A percentile compares a stretch with the other conserved stretches of the same genome.
Conservation (phyloP, 202 grass and related monocot genomes). For the Schoenoplectus tabernaemontani region DNA sequence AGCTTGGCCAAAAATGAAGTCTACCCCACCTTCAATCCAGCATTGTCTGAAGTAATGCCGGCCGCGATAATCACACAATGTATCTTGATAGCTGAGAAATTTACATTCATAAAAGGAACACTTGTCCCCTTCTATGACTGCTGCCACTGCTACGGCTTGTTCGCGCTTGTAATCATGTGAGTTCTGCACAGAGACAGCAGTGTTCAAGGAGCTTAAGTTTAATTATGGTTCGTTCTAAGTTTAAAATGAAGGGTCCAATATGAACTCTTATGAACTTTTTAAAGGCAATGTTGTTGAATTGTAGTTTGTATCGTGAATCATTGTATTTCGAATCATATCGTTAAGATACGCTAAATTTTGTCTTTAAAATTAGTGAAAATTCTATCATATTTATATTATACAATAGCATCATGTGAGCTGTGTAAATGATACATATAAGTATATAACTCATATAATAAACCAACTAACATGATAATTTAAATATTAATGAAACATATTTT, state of each 20-base stretch:
- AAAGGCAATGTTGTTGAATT: no score
- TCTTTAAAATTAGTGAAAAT: no score
- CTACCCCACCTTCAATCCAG: slow-evolving; percentile 42
- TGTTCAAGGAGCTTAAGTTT: background rate
- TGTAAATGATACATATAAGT: no score
- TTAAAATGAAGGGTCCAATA: background rate
- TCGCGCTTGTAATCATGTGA: background rate
- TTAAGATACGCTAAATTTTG: no score
- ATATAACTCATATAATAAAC: no score
- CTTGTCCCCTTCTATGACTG: slow-evolving; percentile 43
- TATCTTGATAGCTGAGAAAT: slow-evolving; percentile 57
- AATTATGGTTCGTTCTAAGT: background rate
- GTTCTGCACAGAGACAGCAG: slow-evolving; percentile 22
- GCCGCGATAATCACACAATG: slow-evolving; percentile 37
- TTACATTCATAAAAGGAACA: slow-evolving; percentile 45
- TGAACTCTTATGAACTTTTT: no score
- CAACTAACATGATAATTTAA: no score
- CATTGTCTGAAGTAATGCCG: slow-evolving; percentile 56
- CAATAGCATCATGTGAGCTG: no score
- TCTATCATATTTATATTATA: no score
- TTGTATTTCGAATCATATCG: no score
- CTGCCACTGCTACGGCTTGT: slow-evolving; percentile 30
- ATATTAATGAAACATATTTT: no score
- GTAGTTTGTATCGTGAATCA: no score
- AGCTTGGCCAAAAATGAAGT: slow-evolving; percentile 67